phyloP scores from a whole-genome alignment of 495 filamentous ascomycete genomes.

The Rhizodiscina lignyota region DNA sequence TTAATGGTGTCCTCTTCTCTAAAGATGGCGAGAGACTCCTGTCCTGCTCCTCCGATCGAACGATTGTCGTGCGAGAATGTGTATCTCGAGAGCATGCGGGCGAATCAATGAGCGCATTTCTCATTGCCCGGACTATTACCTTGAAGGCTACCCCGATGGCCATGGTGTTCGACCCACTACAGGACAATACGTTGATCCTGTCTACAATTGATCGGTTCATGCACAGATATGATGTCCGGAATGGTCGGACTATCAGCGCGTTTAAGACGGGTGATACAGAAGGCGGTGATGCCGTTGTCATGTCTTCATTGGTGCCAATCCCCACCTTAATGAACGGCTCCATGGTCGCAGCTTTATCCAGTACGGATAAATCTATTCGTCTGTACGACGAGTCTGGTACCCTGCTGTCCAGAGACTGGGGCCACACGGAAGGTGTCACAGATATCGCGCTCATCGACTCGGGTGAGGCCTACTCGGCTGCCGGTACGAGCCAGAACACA shows the following conservation, averaged over 20 bases:
- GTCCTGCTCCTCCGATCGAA: conserved; percentile 80
- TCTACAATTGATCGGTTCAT: conserved; percentile 74
- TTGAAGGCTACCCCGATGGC: conserved; percentile 75
- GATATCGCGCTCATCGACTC: conserved; percentile 48
- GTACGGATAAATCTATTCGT: conserved; percentile 85
- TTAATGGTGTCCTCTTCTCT: conserved; percentile 44
- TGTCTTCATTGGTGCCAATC: conserved; percentile 49
- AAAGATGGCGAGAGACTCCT: conserved; percentile 52
- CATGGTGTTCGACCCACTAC: conserved; percentile 49
- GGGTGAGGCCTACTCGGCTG: conserved; percentile 3
- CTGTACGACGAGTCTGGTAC: conserved; percentile 68
- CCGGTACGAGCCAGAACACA: conserved; percentile 1
- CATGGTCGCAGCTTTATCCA: conserved; percentile 68
- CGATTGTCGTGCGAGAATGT: conserved; percentile 61
- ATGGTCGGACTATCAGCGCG: conserved; percentile 48
- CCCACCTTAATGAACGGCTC: conserved; percentile 21
- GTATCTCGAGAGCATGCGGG: conserved; percentile 47
- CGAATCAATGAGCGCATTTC: conserved; percentile 54
- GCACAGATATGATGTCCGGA: conserved; percentile 54
- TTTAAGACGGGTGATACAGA: conserved; percentile 74
- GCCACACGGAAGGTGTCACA: conserved; percentile 83
- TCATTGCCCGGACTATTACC: conserved; percentile 57
- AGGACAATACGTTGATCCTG: conserved; percentile 42
- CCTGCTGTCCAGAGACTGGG: conserved; percentile 77
- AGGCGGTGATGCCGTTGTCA: conserved; percentile 61